Evolutionary conservation across 2,329 filamentous ascomycete genomes (phyloP).

Genomic region (Colletotrichum musicola): DNA sequence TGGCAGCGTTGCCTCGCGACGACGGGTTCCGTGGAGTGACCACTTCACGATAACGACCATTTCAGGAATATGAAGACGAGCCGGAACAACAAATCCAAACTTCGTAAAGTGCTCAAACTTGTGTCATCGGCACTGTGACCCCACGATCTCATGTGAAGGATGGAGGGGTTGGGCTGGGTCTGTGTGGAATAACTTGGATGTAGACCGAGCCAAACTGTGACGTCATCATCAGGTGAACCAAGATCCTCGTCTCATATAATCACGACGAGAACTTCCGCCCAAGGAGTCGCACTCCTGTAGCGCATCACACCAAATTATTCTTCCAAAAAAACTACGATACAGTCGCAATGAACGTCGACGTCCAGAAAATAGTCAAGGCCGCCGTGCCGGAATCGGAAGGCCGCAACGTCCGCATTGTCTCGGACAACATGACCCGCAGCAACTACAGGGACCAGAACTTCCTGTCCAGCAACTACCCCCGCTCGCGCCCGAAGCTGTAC

Average conservation of each 20-base stretch:
- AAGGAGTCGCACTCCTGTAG: fast-evolving
- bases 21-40: no score
- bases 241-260: conserved; percentile 7
- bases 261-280: background rate
- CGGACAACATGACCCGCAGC: conserved; percentile 46
- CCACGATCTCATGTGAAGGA: no score
- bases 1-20: no score
- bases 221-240: conserved; percentile 22
- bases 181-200: no score
- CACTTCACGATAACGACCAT: no score
- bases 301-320: background rate
- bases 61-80: no score
- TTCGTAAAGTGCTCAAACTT: no score
- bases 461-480: conserved; percentile 55
- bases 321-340: background rate
- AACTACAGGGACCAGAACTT: conserved; percentile 58
- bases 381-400: conserved; percentile 48
- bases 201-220: background rate
- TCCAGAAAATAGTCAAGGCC: conserved; percentile 47
- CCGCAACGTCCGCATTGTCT: conserved; percentile 48
- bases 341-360: conserved; percentile 44
- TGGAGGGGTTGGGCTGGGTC: no score
- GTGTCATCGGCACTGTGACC: no score
- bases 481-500: conserved; percentile 54
- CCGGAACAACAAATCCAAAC: no score